Percentiles rank a stretch among this genome's conserved stretches.
Conservation (phyloP, 495 filamentous ascomycete species). For the Podospora pseudopauciseta region DNA sequence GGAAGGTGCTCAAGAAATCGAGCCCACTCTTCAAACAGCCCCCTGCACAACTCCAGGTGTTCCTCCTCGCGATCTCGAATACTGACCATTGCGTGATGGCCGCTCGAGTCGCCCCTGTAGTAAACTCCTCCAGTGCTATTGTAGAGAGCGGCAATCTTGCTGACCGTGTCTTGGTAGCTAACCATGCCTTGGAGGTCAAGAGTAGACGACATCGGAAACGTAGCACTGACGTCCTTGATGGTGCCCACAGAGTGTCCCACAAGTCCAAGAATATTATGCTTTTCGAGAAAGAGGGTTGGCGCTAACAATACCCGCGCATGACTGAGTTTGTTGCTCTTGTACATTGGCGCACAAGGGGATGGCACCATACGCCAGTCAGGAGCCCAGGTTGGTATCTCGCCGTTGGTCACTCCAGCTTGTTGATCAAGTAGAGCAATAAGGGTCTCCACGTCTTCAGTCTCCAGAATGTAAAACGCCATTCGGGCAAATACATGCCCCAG, state of each 20-base stretch:
- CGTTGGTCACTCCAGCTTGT: neutral
- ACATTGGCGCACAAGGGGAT: neutral
- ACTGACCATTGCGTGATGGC: neutral
- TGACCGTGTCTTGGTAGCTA: neutral
- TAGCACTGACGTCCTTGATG: neutral
- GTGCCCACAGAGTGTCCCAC: neutral
- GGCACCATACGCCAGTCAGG: slow-evolving; percentile 3
- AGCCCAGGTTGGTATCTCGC: neutral
- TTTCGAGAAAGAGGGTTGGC: neutral
- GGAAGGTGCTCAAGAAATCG: neutral
- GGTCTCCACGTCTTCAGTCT: neutral
- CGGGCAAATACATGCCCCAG: neutral
- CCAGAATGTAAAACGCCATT: neutral
- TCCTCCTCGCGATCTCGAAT: neutral
- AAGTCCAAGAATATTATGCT: neutral
- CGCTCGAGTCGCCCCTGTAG: neutral
- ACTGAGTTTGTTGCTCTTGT: neutral
- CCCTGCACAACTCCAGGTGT: neutral
- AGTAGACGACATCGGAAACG: neutral
- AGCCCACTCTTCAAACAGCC: neutral
- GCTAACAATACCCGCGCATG: neutral
- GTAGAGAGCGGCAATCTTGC: neutral
- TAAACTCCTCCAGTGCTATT: neutral
- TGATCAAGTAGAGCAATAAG: neutral
- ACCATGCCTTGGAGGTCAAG: neutral